Base-by-base conservation (phyloP, 257 asterid species). In the Verbena officinalis region DNA sequence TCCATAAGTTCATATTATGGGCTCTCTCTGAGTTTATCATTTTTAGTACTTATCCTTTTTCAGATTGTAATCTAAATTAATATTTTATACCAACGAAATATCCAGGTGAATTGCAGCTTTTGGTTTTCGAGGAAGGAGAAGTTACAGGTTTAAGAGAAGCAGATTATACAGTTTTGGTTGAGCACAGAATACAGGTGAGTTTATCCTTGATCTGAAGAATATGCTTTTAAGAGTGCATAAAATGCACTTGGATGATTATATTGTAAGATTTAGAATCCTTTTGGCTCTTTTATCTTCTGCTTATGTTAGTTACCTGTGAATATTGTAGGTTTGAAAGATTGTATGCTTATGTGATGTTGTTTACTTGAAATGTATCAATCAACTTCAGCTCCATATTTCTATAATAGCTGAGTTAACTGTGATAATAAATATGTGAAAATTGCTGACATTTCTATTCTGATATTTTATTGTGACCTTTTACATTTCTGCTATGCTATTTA, bases 291-390 rank as follows among this genome's bases (percentile, higher is more conserved):
- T 24, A 59, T 55, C 60, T 50, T 44, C 31, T 58, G 64, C 74
- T 36, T 75, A 10, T 59, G 45, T 22, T 75, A 64, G 75, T 55
- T 62, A 16, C 78, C 70, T 73, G 87, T 82, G 77, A 71, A 82
- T 82, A 79, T 76, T 69, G 50, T 74, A 71, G 77, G 65, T 36
- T 49, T 60, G 55, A 68, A 55, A 4, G 64, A 49, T 76, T 38
- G 61, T 56, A 63, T 61, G 82, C 60, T 56, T 42, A 45, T 60
- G 54, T 67, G 55, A 48, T 48, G 57, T 59, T 55, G 59, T 53
- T 69, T 33, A 55, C 72, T 45, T 24, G 68, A 43, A 43, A 52
- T 53, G 69, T 55, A 60, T 56, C 60, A 42, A n/a, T 71, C 53
- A 39, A 52, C 34, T 65, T 54, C 59, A 42, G 73, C 68, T 61